phyloP scores from a whole-genome alignment of 345 rosid genomes.

The Toxicodendron radicans region DNA sequence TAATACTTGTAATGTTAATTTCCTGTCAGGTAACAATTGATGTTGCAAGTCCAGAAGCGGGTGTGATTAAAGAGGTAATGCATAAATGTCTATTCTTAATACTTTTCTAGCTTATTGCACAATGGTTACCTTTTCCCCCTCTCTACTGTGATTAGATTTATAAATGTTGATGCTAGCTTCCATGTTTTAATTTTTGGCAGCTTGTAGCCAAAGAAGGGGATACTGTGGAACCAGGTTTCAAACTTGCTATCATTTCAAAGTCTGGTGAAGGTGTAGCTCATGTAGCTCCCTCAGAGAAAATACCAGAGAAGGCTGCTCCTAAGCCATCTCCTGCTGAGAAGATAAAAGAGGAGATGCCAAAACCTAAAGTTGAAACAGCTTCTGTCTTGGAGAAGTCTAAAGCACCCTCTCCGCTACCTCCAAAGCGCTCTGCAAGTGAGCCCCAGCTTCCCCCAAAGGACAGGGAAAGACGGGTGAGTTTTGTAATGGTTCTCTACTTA shows the following conservation, averaged over 20 bases:
- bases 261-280: conserved; percentile 79
- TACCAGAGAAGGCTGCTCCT: conserved; percentile 50
- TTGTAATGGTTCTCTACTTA: neutral
- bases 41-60: conserved; percentile 82
- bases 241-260: conserved; percentile 79
- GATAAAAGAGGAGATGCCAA: conserved; percentile 37
- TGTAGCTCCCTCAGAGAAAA: conserved; percentile 82
- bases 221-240: conserved; percentile 91
- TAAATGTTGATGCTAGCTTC: neutral
- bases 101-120: conserved; percentile 3
- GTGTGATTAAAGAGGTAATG: conserved; percentile 70
- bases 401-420: conserved; percentile 52
- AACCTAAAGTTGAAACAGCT: conserved; percentile 53
- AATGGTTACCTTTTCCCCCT: neutral
- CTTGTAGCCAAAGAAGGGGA: conserved; percentile 93
- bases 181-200: conserved; percentile 35
- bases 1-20: conserved; percentile 7
- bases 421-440: conserved; percentile 70
- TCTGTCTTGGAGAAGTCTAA: conserved; percentile 56
- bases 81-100: neutral
- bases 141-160: neutral
- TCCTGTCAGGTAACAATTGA: conserved; percentile 46
- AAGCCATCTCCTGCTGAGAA: conserved; percentile 43
- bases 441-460: conserved; percentile 99
- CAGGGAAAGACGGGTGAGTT: conserved; percentile 90